Evolutionary conservation across 1,284 basidiomycete species (phyloP).

Genomic region (Puccinia coronata): DNA sequence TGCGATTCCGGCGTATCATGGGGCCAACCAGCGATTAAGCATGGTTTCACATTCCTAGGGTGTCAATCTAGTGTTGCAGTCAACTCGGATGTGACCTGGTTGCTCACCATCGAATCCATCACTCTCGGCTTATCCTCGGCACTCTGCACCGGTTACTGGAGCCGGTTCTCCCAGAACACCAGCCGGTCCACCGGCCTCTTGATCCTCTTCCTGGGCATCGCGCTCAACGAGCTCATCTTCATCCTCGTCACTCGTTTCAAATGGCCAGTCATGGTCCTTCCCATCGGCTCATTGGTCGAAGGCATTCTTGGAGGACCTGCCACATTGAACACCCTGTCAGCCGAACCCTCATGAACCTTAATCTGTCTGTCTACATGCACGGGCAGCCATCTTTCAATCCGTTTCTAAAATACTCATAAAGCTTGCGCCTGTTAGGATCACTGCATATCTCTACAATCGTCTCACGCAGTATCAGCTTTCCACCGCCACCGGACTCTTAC

Average conservation of each 20-base stretch:
- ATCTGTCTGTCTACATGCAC: no score
- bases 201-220: not conserved
- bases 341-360: not conserved
- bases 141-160: conserved; percentile 6
- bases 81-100: not conserved
- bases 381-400: no score
- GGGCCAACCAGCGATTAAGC: not conserved
- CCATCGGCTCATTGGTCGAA: not conserved
- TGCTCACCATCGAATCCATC: conserved; percentile 9
- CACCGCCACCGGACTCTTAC: not conserved
- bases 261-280: not conserved
- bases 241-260: not conserved
- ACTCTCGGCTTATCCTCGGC: not conserved
- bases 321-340: conserved; percentile 9
- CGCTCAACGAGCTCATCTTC: not conserved
- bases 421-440: not conserved
- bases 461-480: not conserved
- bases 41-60: no score
- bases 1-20: not conserved
- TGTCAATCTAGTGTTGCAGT: not conserved
- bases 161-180: not conserved
- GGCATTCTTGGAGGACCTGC: conserved; percentile 24
- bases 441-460: conserved; percentile 4
- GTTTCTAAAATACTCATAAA: no score
- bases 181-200: not conserved